Evolutionary conservation across 108 stramenopile species (phyloP).

Genomic region (Stephanodiscus minutulus): DNA sequence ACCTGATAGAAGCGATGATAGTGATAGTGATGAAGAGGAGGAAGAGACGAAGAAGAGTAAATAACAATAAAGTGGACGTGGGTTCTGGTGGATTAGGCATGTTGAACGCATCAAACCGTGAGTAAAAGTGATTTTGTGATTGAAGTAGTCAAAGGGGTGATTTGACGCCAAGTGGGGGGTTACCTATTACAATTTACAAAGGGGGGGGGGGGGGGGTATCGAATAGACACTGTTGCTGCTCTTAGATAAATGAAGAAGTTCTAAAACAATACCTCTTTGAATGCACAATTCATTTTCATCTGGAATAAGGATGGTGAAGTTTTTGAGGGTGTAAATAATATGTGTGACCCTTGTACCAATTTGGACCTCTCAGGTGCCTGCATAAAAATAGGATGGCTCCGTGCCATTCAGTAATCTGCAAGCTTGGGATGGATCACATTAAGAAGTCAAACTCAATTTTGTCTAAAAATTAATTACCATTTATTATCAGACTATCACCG

Average conservation of each 20-base stretch:
- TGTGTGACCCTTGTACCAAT: no score
- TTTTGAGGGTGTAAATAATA: no score
- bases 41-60: slow-evolving; percentile 45
- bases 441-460: no score
- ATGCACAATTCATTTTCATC: no score
- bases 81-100: not conserved
- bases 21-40: slow-evolving; percentile 18
- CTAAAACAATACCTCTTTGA: not conserved
- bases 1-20: slow-evolving; percentile 61
- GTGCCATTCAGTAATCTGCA: no score
- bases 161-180: not conserved
- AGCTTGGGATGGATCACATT: no score
- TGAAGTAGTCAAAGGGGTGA: not conserved
- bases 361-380: no score
- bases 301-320: no score
- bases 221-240: not conserved
- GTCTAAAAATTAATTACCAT: no score
- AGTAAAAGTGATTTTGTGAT: not conserved
- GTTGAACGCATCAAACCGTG: not conserved
- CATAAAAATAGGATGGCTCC: no score
- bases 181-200: no score
- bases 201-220: not conserved
- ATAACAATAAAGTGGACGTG: slow-evolving; percentile 4
- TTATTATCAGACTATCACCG: no score
- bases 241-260: not conserved